Conservation (phyloP, 169 alveolate species). For the Plasmodium inui region DNA sequence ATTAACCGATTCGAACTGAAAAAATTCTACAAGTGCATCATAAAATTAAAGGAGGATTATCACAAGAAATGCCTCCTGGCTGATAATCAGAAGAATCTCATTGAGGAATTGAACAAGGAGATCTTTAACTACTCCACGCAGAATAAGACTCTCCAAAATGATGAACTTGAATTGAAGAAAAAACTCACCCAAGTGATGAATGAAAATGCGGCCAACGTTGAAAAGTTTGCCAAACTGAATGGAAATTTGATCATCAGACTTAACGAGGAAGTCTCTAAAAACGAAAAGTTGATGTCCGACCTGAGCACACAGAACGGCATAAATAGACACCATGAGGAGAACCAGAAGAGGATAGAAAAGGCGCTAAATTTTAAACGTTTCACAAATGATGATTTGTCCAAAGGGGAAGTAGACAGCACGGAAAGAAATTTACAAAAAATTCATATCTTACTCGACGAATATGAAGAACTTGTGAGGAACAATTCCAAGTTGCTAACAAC, state of each 20-base stretch:
- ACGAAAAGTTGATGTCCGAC: constrained; percentile 9
- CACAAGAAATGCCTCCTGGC: constrained; percentile 22
- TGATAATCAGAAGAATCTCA: constrained; percentile 32
- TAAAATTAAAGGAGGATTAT: constrained; percentile 49
- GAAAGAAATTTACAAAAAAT: constrained; percentile 29
- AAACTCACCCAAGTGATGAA: constrained; percentile 31
- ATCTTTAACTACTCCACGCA: constrained; percentile 20
- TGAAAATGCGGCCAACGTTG: constrained; percentile 40
- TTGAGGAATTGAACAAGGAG: constrained; percentile 50
- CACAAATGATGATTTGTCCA: not conserved
- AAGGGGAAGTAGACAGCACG: not conserved
- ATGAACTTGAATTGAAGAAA: constrained; percentile 14
- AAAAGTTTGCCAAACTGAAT: constrained; percentile 20
- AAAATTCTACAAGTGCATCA: constrained; percentile 41
- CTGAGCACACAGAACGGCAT: constrained; percentile 4
- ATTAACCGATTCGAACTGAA: constrained; percentile 24
- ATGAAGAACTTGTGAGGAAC: constrained; percentile 26
- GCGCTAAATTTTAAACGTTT: not conserved
- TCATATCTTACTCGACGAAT: constrained; percentile 20
- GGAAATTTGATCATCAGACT: constrained; percentile 21
- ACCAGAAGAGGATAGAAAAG: constrained; percentile 19
- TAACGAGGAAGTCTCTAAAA: constrained; percentile 49
- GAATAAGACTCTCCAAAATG: constrained; percentile 35
- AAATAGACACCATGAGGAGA: constrained; percentile 25
- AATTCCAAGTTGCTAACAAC: constrained; percentile 28